These are phyloP conservation scores for Lanmaoa pseudosensibilis DNA, from an alignment of 768 basidiomycete genomes.

Conservation along the genomic window DNA sequence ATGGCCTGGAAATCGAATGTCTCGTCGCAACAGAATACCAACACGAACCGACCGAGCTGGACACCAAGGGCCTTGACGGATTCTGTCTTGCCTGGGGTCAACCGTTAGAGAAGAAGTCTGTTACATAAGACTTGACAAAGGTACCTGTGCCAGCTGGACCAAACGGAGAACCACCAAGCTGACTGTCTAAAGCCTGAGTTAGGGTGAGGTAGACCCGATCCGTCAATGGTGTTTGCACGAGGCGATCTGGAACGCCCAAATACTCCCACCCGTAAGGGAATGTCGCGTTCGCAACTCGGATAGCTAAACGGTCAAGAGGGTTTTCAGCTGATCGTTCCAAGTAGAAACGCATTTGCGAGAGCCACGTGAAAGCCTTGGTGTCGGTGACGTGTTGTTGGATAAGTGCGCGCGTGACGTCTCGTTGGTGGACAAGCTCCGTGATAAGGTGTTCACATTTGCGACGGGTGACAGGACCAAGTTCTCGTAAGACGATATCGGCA, in stretches of 20 bases:
- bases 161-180: slow-evolving; percentile 96
- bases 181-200: slow-evolving; percentile 92
- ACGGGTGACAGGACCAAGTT: slow-evolving; percentile 86
- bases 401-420: slow-evolving; percentile 87
- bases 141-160: slow-evolving; percentile 96
- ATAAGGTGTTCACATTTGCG: slow-evolving; percentile 98
- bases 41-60: slow-evolving; percentile 96
- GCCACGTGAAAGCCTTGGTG: slow-evolving; percentile 81
- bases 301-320: slow-evolving; percentile 75
- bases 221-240: slow-evolving; percentile 97
- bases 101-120: slow-evolving; percentile 2
- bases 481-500: slow-evolving; percentile 94
- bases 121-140: slow-evolving; percentile 7
- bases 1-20: slow-evolving; percentile 99
- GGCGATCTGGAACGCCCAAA: slow-evolving; percentile 91
- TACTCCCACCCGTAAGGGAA: slow-evolving; percentile 99
- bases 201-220: slow-evolving; percentile 96
- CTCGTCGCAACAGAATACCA: slow-evolving; percentile 99
- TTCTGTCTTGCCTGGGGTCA: slow-evolving; percentile 84
- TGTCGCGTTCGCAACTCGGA: slow-evolving; percentile 84
- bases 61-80: slow-evolving; percentile 99
- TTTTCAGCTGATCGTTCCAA: slow-evolving; percentile 69
- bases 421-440: slow-evolving; percentile 97
- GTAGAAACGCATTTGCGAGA: slow-evolving; percentile 99
- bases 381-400: slow-evolving; percentile 64